Base-by-base conservation (phyloP, 202 grass and related monocot genomes). In the Elaeis oleifera region DNA sequence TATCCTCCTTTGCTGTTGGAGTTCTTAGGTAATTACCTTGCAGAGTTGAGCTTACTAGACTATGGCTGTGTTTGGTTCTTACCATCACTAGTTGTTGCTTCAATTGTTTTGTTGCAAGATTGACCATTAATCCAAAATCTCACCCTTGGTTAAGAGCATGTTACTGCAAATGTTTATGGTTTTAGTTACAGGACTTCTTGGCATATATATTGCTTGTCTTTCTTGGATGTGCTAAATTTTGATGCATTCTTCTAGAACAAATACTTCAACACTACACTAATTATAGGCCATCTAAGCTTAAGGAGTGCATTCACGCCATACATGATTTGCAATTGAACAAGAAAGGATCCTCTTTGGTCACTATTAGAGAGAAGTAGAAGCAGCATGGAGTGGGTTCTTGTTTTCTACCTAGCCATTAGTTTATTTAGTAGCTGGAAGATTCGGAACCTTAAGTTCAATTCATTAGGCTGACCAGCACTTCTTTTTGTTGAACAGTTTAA, bases 311-410 rank as follows among this genome's bases (percentile, higher is more conserved):
- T 4, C 23, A 6, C 31, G 65, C 72, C 50, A 65, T 99, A 53
- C 88, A 89, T 80, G 82, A 84, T 3, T 74, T 99, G 69, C 88
- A 99, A 71, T 74, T 94, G 50, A 81, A 69, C 16, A 89, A 67
- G 56, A 94, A 77, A 74, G 70, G 61, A 53, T 26, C 72, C 52
- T 78, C 51, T 5, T 51, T 89, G 32, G 49, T 20, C 1, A 80
- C 80, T 52, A 74, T 99, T 65, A 76, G 82, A 27, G 82, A 89
- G 4, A 99, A 99, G 79, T 99, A 94, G 70, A 94, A 82, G 80
- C 79, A 86, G 20, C 82, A 89, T 53, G 84, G 67, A 72, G 94
- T 92, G 78, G 74, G 69, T 44, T 44, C 36, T 0, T 44, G 36
- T 44, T 1, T 44, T 44, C 9, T 44, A 44, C 9, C 36, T 0